These are phyloP conservation scores for Candida silvatica DNA, from an alignment of 805 yeast genomes.

Conservation along the genomic window DNA sequence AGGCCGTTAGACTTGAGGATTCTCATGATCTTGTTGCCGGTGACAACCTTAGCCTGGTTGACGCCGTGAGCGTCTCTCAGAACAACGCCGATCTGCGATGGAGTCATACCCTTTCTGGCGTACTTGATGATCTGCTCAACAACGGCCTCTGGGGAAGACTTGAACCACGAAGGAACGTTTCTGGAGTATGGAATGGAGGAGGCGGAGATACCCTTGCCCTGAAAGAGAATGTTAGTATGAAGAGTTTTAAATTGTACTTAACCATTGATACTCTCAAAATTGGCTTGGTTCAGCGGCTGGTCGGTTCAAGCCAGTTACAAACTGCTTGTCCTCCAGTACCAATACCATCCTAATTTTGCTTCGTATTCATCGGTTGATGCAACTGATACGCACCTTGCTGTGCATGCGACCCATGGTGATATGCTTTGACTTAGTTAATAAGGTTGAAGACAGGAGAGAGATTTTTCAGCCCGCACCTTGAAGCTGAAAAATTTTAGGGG, in stretches of 20 bases:
- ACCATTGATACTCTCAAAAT: slow-evolving; percentile 31
- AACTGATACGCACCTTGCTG: slow-evolving; percentile 74
- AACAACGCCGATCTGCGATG: slow-evolving; percentile 98
- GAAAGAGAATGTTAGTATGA: slow-evolving; percentile 13
- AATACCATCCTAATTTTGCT: slow-evolving; percentile 25
- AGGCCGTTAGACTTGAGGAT: slow-evolving; percentile 99
- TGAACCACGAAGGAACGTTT: slow-evolving; percentile 99
- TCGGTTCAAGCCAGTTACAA: not conserved
- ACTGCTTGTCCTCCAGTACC: slow-evolving; percentile 14
- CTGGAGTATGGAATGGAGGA: slow-evolving; percentile 99
- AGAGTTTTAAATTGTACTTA: too few species aligned
- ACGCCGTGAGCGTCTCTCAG: slow-evolving; percentile 99
- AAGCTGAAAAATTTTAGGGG: too few species aligned
- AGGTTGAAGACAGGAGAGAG: too few species aligned
- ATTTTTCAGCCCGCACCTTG: too few species aligned
- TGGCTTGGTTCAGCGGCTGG: slow-evolving; percentile 40
- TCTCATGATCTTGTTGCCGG: slow-evolving; percentile 99
- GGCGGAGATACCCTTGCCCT: slow-evolving; percentile 99
- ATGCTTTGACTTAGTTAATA: too few species aligned
- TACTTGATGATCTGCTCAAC: slow-evolving; percentile 98
- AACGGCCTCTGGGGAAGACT: slow-evolving; percentile 88
- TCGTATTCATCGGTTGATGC: slow-evolving; percentile 10
- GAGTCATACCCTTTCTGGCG: slow-evolving; percentile 99
- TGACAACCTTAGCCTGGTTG: slow-evolving; percentile 92
- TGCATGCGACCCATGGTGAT: slow-evolving; percentile 99